These are phyloP conservation scores for Daucus carota DNA, from an alignment of 129 eudicot species.

Conservation along the genomic window DNA sequence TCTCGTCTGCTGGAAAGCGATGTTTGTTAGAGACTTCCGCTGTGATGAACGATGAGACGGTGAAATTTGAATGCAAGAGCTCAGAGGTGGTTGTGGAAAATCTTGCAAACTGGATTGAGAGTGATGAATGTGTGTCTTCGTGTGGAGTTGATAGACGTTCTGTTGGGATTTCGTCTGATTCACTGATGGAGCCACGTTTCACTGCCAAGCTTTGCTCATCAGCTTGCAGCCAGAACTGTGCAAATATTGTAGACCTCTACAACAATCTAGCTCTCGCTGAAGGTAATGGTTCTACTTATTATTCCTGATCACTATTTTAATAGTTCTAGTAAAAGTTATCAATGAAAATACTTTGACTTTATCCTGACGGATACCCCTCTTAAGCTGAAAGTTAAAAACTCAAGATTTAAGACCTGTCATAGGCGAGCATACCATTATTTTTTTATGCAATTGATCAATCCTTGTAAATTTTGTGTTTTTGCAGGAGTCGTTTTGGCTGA, in stretches of 20 bases:
- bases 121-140: slow-evolving; percentile 35
- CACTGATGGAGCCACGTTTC: slow-evolving; percentile 37
- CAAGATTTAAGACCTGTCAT: too few species aligned
- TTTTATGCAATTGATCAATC: not conserved
- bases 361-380: not conserved
- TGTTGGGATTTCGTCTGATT: slow-evolving; percentile 58
- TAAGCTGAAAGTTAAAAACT: not conserved
- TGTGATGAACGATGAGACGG: not conserved
- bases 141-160: slow-evolving; percentile 52
- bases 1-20: slow-evolving; percentile 36
- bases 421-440: too few species aligned
- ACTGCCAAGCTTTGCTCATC: slow-evolving; percentile 20
- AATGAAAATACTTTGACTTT: not conserved
- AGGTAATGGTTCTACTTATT: slow-evolving; percentile 25
- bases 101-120: slow-evolving; percentile 31
- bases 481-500: slow-evolving; percentile 30
- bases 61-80: slow-evolving; percentile 28
- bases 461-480: not conserved
- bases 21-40: slow-evolving; percentile 28
- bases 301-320: slow-evolving; percentile 14
- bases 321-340: not conserved
- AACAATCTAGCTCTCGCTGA: slow-evolving; percentile 47
- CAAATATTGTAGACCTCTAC: slow-evolving; percentile 59
- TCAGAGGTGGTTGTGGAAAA: slow-evolving; percentile 27
- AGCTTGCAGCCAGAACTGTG: slow-evolving; percentile 41